Evolutionary conservation across 352 stramenopile species (phyloP).

Genomic region (Globisporangium spinosum): DNA sequence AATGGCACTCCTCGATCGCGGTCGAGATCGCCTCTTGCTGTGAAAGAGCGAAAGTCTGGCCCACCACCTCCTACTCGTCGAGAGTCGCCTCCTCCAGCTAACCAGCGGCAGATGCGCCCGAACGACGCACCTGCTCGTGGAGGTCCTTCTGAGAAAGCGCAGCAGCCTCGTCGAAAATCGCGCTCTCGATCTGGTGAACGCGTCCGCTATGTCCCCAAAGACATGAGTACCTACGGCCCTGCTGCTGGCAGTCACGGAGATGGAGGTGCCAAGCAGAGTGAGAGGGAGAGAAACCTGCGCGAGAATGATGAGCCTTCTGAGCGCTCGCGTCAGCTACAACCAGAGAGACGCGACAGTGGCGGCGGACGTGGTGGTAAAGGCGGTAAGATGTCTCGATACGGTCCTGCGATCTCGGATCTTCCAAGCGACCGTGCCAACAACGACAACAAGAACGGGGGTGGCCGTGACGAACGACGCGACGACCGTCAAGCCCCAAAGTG

Average conservation of each 20-base stretch:
- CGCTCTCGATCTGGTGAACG: slow-evolving; percentile 17
- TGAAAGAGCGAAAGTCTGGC: background rate
- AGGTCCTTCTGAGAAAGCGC: background rate
- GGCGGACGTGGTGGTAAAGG: background rate
- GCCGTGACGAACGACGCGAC: slow-evolving; percentile 22
- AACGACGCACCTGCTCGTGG: background rate
- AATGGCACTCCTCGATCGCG: slow-evolving; percentile 8
- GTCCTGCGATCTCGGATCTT: slow-evolving; percentile 2
- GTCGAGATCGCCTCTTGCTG: slow-evolving; percentile 5
- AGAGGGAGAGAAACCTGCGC: background rate
- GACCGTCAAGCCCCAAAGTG: slow-evolving; percentile 7
- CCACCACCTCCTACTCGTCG: background rate
- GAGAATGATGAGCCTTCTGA: slow-evolving; percentile 11
- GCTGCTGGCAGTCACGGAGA: background rate
- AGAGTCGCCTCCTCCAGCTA: slow-evolving; percentile 2
- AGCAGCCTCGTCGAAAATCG: slow-evolving; percentile 3
- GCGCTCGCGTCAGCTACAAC: background rate
- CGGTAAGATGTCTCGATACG: slow-evolving; percentile 19
- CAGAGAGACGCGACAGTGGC: slow-evolving; percentile 15
- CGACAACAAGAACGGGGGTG: background rate
- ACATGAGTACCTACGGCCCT: slow-evolving; percentile 13
- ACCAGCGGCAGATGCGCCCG: background rate
- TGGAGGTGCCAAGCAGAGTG: background rate
- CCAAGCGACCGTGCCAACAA: background rate
- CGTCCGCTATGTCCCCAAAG: slow-evolving; percentile 1